These are phyloP conservation scores for Neonectria ditissima DNA, from an alignment of 2,329 filamentous ascomycete genomes.

Conservation along the genomic window DNA sequence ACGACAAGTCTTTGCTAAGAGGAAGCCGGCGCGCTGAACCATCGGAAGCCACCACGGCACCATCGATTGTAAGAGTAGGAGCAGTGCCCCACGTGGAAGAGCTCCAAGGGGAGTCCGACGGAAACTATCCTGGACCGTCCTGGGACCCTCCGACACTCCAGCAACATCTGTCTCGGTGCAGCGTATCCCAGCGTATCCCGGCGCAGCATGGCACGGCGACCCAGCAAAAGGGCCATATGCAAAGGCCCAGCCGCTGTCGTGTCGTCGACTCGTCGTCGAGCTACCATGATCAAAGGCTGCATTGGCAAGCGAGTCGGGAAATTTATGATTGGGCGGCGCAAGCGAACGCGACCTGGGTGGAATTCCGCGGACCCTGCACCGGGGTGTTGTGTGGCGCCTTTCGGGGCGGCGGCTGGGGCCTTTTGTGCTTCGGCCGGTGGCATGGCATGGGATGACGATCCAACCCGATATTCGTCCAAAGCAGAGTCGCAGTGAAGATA, in stretches of 20 bases:
- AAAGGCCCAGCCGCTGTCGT: constrained; percentile 9
- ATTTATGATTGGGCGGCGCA: constrained; percentile 46
- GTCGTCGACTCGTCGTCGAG: constrained; percentile 13
- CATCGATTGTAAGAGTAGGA: background rate
- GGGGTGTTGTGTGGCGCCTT: constrained; percentile 10
- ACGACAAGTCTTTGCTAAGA: background rate
- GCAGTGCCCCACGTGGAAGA: background rate
- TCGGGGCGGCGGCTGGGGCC: background rate
- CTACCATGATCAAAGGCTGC: constrained; percentile 33
- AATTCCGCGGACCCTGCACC: constrained; percentile 39
- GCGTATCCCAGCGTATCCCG: background rate
- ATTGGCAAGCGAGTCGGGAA: constrained; percentile 47
- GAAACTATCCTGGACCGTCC: background rate
- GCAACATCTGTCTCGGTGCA: background rate
- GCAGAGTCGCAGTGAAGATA: background rate
- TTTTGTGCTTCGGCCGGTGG: constrained; percentile 10
- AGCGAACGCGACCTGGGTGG: constrained; percentile 42
- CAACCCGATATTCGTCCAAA: background rate
- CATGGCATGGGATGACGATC: constrained; percentile 2
- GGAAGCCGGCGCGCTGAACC: background rate
- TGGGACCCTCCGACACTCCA: background rate
- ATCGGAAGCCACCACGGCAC: background rate
- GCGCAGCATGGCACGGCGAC: background rate
- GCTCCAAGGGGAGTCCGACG: background rate
- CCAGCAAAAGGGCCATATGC: background rate